Base-by-base conservation (phyloP, 345 rosid genomes). In the Alliaria petiolata region DNA sequence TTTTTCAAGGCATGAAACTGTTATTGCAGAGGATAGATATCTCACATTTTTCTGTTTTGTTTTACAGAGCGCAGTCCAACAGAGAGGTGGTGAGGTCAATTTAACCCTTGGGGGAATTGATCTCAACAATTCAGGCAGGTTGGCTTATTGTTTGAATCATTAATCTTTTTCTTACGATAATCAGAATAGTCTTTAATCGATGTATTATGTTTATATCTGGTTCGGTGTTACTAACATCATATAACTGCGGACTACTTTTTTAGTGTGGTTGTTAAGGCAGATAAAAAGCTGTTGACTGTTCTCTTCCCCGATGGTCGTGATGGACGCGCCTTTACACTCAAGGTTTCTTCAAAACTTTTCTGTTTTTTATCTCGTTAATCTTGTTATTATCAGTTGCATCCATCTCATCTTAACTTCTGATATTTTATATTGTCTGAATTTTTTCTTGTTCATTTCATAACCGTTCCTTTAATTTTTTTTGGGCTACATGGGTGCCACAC, bases 101-200 rank as follows among this genome's bases (percentile, higher is more conserved):
- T 79, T 87, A 71, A 92, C 87, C 19, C 90, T 89, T 43, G 96
- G 96, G 75, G 92, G 96, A 64, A 89, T 95, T 81, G 99, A 95
- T 81, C 99, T 95, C 88, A 89, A 95, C 98, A 95, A 85, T 86
- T 89, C 99, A 92, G 99, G 99, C 96, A 95, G 99, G 99, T 95
- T 81, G 87, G 99, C 87, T 82, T 80, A 72, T 82, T 78, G 72
- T 55, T 79, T 80, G 80, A 68, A 40, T 54, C 57, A 36, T 57
- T 56, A 6, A 44, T 35, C 31, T 54, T 66, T 69, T 49, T 65
- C 51, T 26, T 54, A 28, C 9, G 28, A 51, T 33, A 50, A 40
- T 52, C 22, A 67, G 19, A 58, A 39, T 79, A 34, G 35, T 53
- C 33, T 8, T 20, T 9, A 13, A 8, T 43, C 34, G 4, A 80